Evolutionary conservation across 2,329 filamentous ascomycete species (phyloP).

Genomic region (Clonostachys solani): DNA sequence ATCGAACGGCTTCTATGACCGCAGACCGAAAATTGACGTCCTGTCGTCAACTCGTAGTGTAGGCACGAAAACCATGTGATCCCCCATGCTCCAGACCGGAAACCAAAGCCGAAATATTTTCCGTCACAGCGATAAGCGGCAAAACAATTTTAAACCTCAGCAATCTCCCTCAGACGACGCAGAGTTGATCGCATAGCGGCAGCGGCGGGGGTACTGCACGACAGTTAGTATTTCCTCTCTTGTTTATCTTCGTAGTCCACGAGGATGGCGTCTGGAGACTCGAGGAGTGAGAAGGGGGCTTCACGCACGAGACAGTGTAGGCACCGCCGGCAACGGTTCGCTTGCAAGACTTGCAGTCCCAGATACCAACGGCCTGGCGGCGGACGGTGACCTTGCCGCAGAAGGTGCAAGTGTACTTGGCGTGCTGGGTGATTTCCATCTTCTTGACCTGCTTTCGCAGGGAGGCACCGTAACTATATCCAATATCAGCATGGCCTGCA

Average conservation of each 20-base stretch:
- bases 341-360: conserved; percentile 93
- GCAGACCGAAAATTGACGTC: conserved; percentile 32
- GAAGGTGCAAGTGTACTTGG: conserved; percentile 96
- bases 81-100: conserved; percentile 41
- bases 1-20: conserved; percentile 34
- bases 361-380: conserved; percentile 89
- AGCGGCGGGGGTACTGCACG: conserved; percentile 79
- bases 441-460: conserved; percentile 97
- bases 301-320: conserved; percentile 91
- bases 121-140: neutral
- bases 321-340: conserved; percentile 76
- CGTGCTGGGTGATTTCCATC: conserved; percentile 99
- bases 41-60: conserved; percentile 35
- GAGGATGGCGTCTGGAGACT: neutral
- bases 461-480: conserved; percentile 90
- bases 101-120: conserved; percentile 27
- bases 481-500: conserved; percentile 14
- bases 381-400: conserved; percentile 95
- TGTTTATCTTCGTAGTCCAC: neutral
- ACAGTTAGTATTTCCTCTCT: conserved; percentile 15
- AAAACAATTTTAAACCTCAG: conserved; percentile 70
- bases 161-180: conserved; percentile 95
- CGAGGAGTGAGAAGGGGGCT: neutral
- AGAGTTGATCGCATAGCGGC: conserved; percentile 94
- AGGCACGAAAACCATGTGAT: conserved; percentile 34